Conservation (phyloP, 2,329 filamentous ascomycete species). For the Saccharata proteae region DNA sequence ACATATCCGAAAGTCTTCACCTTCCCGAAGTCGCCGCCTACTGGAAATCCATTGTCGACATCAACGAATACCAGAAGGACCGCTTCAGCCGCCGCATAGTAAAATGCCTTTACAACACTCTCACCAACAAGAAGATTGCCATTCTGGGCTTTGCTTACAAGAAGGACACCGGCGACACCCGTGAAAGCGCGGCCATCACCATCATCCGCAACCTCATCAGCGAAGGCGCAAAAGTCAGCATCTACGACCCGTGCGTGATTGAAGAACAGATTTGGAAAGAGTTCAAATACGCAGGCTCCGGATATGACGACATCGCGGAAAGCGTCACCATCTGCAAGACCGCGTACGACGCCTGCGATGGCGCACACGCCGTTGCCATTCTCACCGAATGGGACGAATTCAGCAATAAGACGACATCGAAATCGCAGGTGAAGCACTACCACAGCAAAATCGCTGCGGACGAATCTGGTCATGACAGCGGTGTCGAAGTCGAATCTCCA, state of each 20-base stretch:
- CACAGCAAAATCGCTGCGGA: too few relatives aligned
- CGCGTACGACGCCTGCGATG: neutral
- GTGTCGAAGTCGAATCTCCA: too few relatives aligned
- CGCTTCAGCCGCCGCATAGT: constrained; percentile 58
- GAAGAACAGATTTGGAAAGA: constrained; percentile 19
- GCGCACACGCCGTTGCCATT: constrained; percentile 6
- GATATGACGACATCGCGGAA: too few relatives aligned
- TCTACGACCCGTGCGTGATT: constrained; percentile 53
- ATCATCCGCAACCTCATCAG: constrained; percentile 54
- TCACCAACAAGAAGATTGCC: constrained; percentile 57
- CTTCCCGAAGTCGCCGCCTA: constrained; percentile 62
- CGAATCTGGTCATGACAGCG: too few relatives aligned
- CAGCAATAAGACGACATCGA: constrained; percentile 1
- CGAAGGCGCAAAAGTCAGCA: constrained; percentile 51
- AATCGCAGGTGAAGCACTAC: too few relatives aligned
- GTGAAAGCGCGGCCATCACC: constrained; percentile 57
- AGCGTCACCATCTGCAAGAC: neutral
- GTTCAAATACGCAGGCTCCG: too few relatives aligned
- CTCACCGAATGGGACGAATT: constrained; percentile 11
- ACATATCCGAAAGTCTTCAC: constrained; percentile 58
- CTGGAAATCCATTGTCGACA: constrained; percentile 60
- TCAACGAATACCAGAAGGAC: constrained; percentile 64
- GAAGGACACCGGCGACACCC: constrained; percentile 64
- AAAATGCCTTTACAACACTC: constrained; percentile 53
- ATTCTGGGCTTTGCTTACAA: constrained; percentile 71